Evolutionary conservation across 2,329 filamentous ascomycete species (phyloP), one percentile per base, ranked within the genome.

Genomic region (Stagonosporopsis chrysanthemi): DNA sequence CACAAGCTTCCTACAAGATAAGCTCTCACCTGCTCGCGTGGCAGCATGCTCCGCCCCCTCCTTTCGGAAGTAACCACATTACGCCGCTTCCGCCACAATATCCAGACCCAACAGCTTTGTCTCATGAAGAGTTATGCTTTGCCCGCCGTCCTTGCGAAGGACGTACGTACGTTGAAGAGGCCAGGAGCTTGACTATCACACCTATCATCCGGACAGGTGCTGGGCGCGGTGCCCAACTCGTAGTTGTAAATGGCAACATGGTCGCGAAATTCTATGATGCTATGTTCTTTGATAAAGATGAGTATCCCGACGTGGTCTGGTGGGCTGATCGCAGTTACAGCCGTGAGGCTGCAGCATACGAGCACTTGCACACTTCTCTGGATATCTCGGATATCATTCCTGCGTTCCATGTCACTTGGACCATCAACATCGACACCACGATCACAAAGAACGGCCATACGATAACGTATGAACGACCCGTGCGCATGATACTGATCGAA

Each of bases 211-310:
- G 44, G 9, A 38, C 19, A 7, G 44, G 44, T 14, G 12, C 9
- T 2, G 8, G n/a, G 12, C 9, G 17, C 4, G 43, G 43, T 5
- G 31, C 44, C 7, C 44, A 47, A 12, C 22, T 47, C 17, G 44
- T 47, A 3, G 14, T 26, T 1, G 33, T 47, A 14, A 38, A 47
- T 14, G 22, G 35, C 15, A 17, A 28, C 22, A 26, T 47, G 31
- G 44, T 47, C 11, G 44, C 44, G 2, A 47, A 47, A 33, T 38
- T 47, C 14, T 47, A 47, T 6, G 44, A 47, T 9, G 31, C 44
- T 1, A 7, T 47, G 6, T 47, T 17, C n/a, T 47, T 39, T 33
- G 19, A 19, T 28, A 6, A 14, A 7, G 12, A 15, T 6, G 23
- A 46, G 29, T 4, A 46, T 4, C 26, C 26, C 3, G 33, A 47